Percentiles rank a stretch among this genome's conserved stretches.
Conservation (phyloP, 768 basidiomycete genomes). For the Rhizopogon vesiculosus region DNA sequence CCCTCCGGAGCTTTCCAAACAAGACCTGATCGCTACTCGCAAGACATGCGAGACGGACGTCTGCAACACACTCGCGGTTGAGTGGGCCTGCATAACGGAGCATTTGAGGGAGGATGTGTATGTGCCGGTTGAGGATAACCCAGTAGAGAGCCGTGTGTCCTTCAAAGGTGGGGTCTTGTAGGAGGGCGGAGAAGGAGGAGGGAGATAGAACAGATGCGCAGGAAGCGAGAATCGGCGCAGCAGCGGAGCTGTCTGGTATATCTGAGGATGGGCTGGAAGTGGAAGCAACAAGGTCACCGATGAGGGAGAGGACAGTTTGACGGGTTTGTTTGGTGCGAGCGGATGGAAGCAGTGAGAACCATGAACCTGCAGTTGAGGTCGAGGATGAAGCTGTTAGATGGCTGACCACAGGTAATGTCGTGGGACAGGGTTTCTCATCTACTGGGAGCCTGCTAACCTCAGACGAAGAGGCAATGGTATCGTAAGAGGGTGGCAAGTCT, state of each 20-base stretch:
- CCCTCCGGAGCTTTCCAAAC: conserved; percentile 17
- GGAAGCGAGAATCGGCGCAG: conserved; percentile 39
- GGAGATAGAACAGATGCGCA: conserved; percentile 36
- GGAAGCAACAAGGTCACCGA: conserved; percentile 52
- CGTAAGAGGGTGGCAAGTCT: conserved; percentile 23
- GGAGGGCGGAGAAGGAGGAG: conserved; percentile 37
- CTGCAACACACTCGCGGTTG: conserved; percentile 40
- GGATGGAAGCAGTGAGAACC: conserved; percentile 15
- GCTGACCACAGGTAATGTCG: not conserved
- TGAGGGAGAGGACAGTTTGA: conserved; percentile 45
- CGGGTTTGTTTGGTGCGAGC: conserved; percentile 42
- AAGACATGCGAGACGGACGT: conserved; percentile 65
- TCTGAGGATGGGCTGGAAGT: conserved; percentile 14
- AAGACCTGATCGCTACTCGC: conserved; percentile 17
- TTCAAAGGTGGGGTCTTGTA: conserved; percentile 64
- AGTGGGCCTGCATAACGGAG: conserved; percentile 49
- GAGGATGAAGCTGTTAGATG: not conserved
- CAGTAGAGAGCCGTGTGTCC: conserved; percentile 67
- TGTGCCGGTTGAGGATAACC: conserved; percentile 56
- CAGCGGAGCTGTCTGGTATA: conserved; percentile 39
- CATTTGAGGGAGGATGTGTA: conserved; percentile 42
- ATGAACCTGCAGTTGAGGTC: conserved; percentile 6
- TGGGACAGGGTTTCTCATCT: conserved; percentile 10
- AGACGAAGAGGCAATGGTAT: conserved; percentile 8
- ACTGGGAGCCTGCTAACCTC: not conserved